Percentiles rank a stretch among this genome's conserved stretches.
Evolutionary conservation across 768 basidiomycete species (phyloP).

Genomic region (Boletellus sp.): DNA sequence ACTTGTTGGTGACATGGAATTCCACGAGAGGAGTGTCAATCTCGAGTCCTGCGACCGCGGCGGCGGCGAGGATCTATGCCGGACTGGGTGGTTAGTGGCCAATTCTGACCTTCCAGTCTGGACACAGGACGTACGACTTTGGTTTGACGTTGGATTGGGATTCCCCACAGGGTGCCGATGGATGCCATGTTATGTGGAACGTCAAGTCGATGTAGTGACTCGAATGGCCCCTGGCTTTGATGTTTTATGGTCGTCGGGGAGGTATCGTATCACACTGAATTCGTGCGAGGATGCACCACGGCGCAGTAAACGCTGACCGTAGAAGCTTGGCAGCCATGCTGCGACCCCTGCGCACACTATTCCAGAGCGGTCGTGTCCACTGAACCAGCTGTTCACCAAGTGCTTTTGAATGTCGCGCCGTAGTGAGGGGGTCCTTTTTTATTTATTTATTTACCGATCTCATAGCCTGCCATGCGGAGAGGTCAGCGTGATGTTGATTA

Average conservation of each 20-base stretch:
- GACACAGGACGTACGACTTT: constrained; percentile 22
- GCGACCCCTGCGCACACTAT: not conserved
- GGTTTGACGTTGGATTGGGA: constrained; percentile 22
- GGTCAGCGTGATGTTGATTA: no score
- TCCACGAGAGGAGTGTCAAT: constrained; percentile 22
- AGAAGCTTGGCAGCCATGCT: not conserved
- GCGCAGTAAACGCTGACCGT: not conserved
- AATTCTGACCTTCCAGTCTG: not conserved
- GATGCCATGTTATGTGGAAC: constrained; percentile 18
- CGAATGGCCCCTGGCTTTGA: not conserved
- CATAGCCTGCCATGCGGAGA: no score
- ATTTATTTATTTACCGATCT: no score
- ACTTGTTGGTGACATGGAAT: constrained; percentile 21
- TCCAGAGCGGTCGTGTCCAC: not conserved
- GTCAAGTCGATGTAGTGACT: not conserved
- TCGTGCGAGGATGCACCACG: not conserved
- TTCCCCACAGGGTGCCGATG: constrained; percentile 27
- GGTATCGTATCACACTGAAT: not conserved
- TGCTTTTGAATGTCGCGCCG: no score
- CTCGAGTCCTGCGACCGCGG: constrained; percentile 24
- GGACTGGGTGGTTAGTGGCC: not conserved
- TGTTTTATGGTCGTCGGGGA: constrained; percentile 9
- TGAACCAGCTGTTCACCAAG: no score
- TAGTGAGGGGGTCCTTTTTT: no score
- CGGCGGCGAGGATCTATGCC: constrained; percentile 24